Conservation (phyloP, 2,329 filamentous ascomycete genomes). For the Fusarium acutatum region DNA sequence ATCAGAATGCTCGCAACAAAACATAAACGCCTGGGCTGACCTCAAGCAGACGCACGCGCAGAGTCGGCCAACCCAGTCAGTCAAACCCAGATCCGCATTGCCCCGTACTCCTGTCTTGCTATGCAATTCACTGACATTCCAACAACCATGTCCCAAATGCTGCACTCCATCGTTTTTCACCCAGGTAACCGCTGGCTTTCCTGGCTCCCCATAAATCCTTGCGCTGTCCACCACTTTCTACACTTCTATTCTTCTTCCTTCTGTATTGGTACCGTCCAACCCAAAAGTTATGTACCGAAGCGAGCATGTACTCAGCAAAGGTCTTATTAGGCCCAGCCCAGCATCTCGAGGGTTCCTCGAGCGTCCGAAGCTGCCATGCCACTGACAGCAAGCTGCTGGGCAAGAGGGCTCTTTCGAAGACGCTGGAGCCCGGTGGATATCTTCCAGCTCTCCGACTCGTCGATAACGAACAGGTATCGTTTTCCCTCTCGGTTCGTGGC, state of each 20-base stretch:
- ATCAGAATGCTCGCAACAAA: conserved; percentile 43
- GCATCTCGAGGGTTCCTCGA: conserved; percentile 62
- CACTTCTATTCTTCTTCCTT: conserved; percentile 17
- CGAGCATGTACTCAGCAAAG: conserved; percentile 25
- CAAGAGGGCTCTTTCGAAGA: conserved; percentile 67
- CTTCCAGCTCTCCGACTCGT: conserved; percentile 75
- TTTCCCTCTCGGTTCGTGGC: conserved; percentile 73
- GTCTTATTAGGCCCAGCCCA: conserved; percentile 59
- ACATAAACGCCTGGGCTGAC: conserved; percentile 30
- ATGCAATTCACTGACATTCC: conserved; percentile 46
- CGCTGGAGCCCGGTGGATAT: conserved; percentile 68
- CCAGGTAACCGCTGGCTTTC: conserved; percentile 22
- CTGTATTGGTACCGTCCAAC: conserved; percentile 31
- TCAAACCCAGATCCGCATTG: conserved; percentile 33
- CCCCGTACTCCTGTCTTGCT: conserved; percentile 42
- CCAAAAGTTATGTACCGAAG: conserved; percentile 40
- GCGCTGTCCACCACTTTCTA: conserved; percentile 4
- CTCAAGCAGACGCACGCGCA: background rate
- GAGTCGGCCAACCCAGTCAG: conserved; percentile 25
- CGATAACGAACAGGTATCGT: conserved; percentile 70
- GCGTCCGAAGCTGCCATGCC: conserved; percentile 64
- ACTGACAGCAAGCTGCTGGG: conserved; percentile 66
- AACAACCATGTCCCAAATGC: conserved; percentile 43
- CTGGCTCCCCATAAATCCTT: conserved; percentile 31
- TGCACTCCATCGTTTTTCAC: conserved; percentile 34